These are phyloP conservation scores for Fraxinus albicans DNA, from an alignment of 305 asterid species.

Conservation along the genomic window DNA sequence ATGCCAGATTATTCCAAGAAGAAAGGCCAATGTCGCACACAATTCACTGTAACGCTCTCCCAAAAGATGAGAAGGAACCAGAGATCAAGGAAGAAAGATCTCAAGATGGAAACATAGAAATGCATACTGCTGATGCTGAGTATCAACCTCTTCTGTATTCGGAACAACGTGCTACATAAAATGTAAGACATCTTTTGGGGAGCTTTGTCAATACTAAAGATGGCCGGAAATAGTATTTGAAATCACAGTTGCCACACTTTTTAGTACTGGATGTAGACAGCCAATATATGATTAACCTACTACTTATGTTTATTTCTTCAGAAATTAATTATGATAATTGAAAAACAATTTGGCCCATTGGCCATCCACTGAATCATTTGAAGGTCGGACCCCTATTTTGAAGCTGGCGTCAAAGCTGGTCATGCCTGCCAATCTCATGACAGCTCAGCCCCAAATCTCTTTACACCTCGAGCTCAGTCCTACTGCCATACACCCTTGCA, in stretches of 20 bases:
- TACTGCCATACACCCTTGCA: not conserved
- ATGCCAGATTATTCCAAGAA: slow-evolving; percentile 71
- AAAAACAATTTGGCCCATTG: not conserved
- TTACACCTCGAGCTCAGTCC: not conserved
- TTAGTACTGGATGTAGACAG: not conserved
- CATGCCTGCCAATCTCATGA: not conserved
- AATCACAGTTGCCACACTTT: not conserved
- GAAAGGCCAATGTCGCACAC: slow-evolving; percentile 83
- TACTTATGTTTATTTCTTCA: not conserved
- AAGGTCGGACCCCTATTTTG: not conserved
- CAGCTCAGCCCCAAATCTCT: not conserved
- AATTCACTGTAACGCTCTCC: slow-evolving; percentile 76
- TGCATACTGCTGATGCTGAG: slow-evolving; percentile 43
- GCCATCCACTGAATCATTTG: not conserved
- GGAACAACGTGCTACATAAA: slow-evolving; percentile 62
- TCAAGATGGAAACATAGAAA: slow-evolving; percentile 52
- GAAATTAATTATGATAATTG: not conserved
- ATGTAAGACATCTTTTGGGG: not conserved
- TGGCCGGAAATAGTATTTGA: slow-evolving; percentile 4
- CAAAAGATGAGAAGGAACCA: slow-evolving; percentile 39
- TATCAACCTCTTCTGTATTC: slow-evolving; percentile 44
- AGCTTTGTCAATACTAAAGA: not conserved
- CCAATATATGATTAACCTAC: not conserved
- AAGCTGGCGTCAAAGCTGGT: not conserved
- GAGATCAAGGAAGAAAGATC: slow-evolving; percentile 30